Evolutionary conservation across 345 rosid species (phyloP).

Genomic region (Bruguiera parviflora): DNA sequence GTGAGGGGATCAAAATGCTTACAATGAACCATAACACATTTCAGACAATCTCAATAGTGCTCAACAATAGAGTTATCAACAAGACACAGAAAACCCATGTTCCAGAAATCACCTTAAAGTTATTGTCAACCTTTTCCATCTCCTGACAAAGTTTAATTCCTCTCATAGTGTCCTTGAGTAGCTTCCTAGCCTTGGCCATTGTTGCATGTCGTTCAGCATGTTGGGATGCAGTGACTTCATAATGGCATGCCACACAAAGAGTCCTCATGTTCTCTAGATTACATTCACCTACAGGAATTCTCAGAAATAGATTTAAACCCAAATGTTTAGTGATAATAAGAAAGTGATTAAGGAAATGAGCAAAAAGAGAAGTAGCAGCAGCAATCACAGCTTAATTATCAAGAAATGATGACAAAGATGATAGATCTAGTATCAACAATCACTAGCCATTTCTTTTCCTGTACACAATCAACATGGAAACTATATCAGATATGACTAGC

Average conservation of each 20-base stretch:
- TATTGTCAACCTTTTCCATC: slow-evolving; percentile 21
- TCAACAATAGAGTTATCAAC: no score
- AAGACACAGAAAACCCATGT: neutral
- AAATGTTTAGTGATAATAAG: no score
- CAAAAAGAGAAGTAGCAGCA: neutral
- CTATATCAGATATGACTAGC: no score
- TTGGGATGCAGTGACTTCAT: slow-evolving; percentile 68
- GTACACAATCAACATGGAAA: no score
- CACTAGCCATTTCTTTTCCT: no score
- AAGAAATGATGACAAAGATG: neutral
- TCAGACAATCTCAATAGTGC: no score
- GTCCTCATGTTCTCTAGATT: slow-evolving; percentile 91
- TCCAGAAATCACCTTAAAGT: slow-evolving; percentile 30
- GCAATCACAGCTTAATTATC: neutral
- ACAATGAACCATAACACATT: no score
- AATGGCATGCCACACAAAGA: slow-evolving; percentile 87
- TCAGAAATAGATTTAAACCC: neutral
- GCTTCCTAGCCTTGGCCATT: slow-evolving; percentile 58
- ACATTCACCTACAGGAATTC: slow-evolving; percentile 64
- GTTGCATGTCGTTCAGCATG: slow-evolving; percentile 51
- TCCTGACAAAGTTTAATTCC: slow-evolving; percentile 35
- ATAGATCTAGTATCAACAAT: no score
- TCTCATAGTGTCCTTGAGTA: slow-evolving; percentile 47
- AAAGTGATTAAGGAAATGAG: neutral
- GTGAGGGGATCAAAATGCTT: no score